phyloP scores from a whole-genome alignment of 371 early-diverging fungal genomes.

The Cokeromyces recurvatus region DNA sequence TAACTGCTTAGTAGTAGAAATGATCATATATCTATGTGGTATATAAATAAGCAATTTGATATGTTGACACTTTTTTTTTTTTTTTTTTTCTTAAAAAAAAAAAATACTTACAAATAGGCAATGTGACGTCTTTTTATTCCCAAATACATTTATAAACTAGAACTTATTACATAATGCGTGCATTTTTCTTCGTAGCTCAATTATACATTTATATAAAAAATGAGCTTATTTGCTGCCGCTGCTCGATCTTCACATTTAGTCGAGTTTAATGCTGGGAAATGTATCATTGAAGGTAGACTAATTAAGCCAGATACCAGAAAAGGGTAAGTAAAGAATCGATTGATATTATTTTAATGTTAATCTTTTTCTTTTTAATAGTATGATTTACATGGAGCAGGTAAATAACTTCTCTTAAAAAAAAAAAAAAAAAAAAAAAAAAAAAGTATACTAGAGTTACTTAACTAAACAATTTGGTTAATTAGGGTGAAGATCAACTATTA shows the following conservation, averaged over 20 bases:
- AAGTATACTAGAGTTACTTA: no score
- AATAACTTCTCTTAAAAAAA: not conserved
- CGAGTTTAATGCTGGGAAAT: constrained; percentile 78
- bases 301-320: constrained; percentile 71
- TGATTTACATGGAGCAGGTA: constrained; percentile 57
- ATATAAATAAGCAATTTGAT: not conserved
- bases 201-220: no score
- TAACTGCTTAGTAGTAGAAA: no score
- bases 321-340: constrained; percentile 45
- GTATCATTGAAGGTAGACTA: constrained; percentile 62
- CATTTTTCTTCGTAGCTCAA: no score
- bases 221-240: constrained; percentile 17
- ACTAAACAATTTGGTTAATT: no score
- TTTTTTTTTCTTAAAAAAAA: no score
- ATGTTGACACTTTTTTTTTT: not conserved
- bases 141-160: no score
- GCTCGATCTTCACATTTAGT: constrained; percentile 22
- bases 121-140: not conserved
- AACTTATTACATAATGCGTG: no score
- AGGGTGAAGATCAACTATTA: constrained; percentile 65
- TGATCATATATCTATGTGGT: no score
- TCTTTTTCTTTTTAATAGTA: constrained; percentile 12
- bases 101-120: no score
- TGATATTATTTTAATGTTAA: not conserved
- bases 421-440: no score